Evolutionary conservation across 163 green algal genomes (phyloP), one percentile per base, ranked within the genome.

Genomic region (Picocystis sp.): DNA sequence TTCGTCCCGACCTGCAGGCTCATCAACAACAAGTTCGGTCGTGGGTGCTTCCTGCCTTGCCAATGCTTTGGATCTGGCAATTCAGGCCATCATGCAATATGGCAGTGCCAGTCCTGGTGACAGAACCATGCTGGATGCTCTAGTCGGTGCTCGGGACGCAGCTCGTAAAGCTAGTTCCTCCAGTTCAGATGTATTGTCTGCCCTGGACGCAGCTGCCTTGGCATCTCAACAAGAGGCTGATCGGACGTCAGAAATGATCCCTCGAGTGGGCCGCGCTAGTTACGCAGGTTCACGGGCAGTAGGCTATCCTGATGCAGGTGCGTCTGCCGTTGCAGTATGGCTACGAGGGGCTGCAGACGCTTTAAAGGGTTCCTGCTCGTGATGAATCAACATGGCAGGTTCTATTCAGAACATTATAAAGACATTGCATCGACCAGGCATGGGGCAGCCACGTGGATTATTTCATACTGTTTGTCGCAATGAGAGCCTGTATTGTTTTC

Each of bases 101-200:
- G 83, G 82, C 13, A 70, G 81, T 22, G 84, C 87, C 0, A 35
- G 50, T 3, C 44, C 48, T 0, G 81, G 84, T 9, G 71, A 73
- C 61, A 58, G 84, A 19, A 96, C 86, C 8, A 90, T 95, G 80
- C 67, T 74, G 11, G 64, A 76, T 46, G 64, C 64, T 19, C 55
- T 77, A 0, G 14, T 66, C 3, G 64, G 64, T 9, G 64, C 63
- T 1, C 33, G 44, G 17, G 25, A 64, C 53, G 50, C 63, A 48
- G 47, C 61, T 93, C 35, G 80, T 89, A 44, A 82, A 82, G 2
- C 60, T 93, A 21, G 45, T 82, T 29, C 73, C 75, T 2, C 50
- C 19, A 78, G 77, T 1, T 47, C 64, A 0, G 24, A 69, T 17
- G 71, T 71, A 10, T 41, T 81, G 14, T 45, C 11, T 43, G 3